phyloP scores from a whole-genome alignment of 2,329 filamentous ascomycete species.

The Pseudogymnoascus sp. region DNA sequence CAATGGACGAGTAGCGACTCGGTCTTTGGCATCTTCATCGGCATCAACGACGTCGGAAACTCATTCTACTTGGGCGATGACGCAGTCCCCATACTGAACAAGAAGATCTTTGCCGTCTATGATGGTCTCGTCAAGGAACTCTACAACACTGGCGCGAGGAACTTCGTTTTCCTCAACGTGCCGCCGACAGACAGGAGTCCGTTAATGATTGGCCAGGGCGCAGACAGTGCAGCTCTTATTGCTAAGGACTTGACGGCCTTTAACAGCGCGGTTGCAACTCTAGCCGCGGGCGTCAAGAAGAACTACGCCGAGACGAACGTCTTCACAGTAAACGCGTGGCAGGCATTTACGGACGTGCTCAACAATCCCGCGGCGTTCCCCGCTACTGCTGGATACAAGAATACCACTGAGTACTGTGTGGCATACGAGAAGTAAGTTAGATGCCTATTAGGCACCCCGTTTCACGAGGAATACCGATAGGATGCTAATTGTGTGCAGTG shows the following conservation, averaged over 20 bases:
- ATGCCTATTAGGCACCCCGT: background rate
- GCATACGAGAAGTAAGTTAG: constrained; percentile 45
- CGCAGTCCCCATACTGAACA: constrained; percentile 30
- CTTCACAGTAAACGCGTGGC: constrained; percentile 46
- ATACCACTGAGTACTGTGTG: constrained; percentile 47
- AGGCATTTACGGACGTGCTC: constrained; percentile 44
- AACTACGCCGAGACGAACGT: constrained; percentile 37
- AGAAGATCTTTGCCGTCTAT: constrained; percentile 37
- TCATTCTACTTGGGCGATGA: constrained; percentile 32
- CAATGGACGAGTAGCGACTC: constrained; percentile 33
- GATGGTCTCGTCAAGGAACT: constrained; percentile 37
- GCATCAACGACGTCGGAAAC: constrained; percentile 49
- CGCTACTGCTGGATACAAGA: constrained; percentile 45
- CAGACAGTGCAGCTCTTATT: constrained; percentile 28
- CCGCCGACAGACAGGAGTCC: constrained; percentile 51
- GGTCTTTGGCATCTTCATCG: constrained; percentile 44
- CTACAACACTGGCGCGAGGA: constrained; percentile 45
- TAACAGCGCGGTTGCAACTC: constrained; percentile 38
- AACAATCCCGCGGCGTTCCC: constrained; percentile 42
- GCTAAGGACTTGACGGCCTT: constrained; percentile 42
- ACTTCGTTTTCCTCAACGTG: constrained; percentile 53
- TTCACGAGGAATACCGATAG: background rate
- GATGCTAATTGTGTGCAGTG: constrained; percentile 29
- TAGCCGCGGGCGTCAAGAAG: constrained; percentile 32
- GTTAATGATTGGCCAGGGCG: constrained; percentile 35